Percentiles rank a stretch among this genome's conserved stretches.
phyloP scores from a whole-genome alignment of 176 grass and related monocot genomes.

The Cymbopogon citratus region DNA sequence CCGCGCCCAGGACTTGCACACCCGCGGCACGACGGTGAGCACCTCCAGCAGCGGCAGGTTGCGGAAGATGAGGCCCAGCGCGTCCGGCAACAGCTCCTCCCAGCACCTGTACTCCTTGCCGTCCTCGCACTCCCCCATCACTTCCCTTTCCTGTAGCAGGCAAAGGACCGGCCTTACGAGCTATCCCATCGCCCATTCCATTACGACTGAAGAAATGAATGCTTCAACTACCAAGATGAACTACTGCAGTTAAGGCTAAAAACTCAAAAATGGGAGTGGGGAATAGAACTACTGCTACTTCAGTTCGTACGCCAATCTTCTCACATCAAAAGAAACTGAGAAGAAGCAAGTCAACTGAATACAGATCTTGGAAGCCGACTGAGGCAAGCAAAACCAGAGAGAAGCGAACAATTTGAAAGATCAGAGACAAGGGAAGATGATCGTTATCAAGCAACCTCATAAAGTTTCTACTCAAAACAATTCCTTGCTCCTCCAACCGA shows the following conservation, averaged over 20 bases:
- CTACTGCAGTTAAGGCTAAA: neutral
- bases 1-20: conserved; percentile 79
- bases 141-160: neutral
- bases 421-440: neutral
- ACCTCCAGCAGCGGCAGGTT: conserved; percentile 81
- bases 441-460: neutral
- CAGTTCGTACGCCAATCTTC: neutral
- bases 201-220: neutral
- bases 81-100: conserved; percentile 90
- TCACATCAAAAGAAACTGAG: neutral
- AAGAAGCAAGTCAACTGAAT: conserved; percentile 3
- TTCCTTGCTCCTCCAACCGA: conserved; percentile 18
- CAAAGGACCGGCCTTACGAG: conserved; percentile 8
- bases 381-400: neutral
- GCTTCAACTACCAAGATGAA: conserved; percentile 28
- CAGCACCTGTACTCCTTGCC: conserved; percentile 58
- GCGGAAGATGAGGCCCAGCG: conserved; percentile 81
- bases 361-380: conserved; percentile 1
- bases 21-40: conserved; percentile 76
- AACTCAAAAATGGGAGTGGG: neutral
- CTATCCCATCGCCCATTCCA: neutral
- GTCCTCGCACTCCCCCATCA: conserved; percentile 56
- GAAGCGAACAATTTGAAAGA: neutral
- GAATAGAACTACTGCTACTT: neutral
- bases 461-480: neutral